Evolutionary conservation across 148 eudicot genomes (phyloP).

Genomic region (Rhododendron kiyosumense): DNA sequence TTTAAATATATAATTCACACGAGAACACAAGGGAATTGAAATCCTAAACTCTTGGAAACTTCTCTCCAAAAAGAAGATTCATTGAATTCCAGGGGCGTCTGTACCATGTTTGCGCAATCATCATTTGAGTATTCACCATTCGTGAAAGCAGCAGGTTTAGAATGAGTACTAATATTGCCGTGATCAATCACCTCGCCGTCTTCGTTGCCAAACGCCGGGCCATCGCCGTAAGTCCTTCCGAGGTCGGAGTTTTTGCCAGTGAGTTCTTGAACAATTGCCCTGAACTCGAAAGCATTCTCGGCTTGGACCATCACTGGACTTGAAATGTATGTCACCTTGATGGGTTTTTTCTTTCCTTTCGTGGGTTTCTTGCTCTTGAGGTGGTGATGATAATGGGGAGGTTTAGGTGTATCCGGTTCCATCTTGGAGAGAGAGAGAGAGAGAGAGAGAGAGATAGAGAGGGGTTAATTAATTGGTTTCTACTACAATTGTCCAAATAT

Average conservation of each 20-base stretch:
- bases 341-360: conserved; percentile 22
- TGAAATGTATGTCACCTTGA: conserved; percentile 38
- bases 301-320: conserved; percentile 40
- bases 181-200: neutral
- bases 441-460: neutral
- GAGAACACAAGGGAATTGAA: conserved; percentile 3
- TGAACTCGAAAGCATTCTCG: conserved; percentile 31
- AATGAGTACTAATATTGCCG: neutral
- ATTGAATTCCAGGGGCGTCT: neutral
- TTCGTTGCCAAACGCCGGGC: neutral
- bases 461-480: neutral
- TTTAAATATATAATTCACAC: neutral
- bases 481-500: neutral
- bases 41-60: neutral
- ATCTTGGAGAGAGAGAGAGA: neutral
- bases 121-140: neutral
- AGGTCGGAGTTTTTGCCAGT: conserved; percentile 22
- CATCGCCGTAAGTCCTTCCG: neutral
- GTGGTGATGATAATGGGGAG: neutral
- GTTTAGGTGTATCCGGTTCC: neutral
- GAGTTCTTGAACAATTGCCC: conserved; percentile 38
- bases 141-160: too few species aligned
- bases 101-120: neutral
- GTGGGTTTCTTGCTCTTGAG: conserved; percentile 10
- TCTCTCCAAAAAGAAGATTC: conserved; percentile 5